A percentile compares a stretch with the other conserved stretches of the same genome.
phyloP scores from a whole-genome alignment of 73 alveolate genomes.

The Paramecium biaurelia region DNA sequence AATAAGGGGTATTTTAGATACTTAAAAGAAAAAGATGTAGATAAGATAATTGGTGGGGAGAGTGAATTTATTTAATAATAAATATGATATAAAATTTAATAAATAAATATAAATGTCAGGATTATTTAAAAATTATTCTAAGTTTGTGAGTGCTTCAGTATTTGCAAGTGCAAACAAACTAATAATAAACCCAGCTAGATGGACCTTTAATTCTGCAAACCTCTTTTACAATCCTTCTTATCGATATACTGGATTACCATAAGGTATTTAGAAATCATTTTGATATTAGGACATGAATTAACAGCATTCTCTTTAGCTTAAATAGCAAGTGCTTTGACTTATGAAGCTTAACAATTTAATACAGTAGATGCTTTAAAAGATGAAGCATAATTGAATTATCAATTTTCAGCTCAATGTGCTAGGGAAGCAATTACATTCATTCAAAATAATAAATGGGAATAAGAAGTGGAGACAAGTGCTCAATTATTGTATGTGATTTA shows the following conservation, averaged over 20 bases:
- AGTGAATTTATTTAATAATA: neutral
- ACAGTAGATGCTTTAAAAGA: neutral
- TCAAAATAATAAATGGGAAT: neutral
- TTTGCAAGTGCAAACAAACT: constrained; percentile 14
- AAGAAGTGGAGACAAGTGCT: constrained; percentile 37
- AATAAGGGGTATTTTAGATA: too few species aligned
- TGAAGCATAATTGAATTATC: neutral
- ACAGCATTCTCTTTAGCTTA: constrained; percentile 27
- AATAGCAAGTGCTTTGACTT: neutral
- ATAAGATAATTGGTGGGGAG: neutral
- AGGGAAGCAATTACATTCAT: neutral
- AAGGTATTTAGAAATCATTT: neutral
- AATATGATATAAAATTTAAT: neutral
- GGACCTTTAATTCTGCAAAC: constrained; percentile 34
- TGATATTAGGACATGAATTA: neutral
- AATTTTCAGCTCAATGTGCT: constrained; percentile 4
- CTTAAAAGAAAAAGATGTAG: too few species aligned
- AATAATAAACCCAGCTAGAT: neutral
- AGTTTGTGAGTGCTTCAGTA: constrained; percentile 21
- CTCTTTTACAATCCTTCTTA: neutral
- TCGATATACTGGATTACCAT: constrained; percentile 23
- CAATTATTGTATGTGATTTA: neutral
- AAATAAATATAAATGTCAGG: constrained; percentile 36
- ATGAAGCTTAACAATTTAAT: constrained; percentile 29
- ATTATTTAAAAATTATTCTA: constrained; percentile 22